phyloP scores from a whole-genome alignment of 2,329 filamentous ascomycete genomes.

The Aureobasidium sp. region DNA sequence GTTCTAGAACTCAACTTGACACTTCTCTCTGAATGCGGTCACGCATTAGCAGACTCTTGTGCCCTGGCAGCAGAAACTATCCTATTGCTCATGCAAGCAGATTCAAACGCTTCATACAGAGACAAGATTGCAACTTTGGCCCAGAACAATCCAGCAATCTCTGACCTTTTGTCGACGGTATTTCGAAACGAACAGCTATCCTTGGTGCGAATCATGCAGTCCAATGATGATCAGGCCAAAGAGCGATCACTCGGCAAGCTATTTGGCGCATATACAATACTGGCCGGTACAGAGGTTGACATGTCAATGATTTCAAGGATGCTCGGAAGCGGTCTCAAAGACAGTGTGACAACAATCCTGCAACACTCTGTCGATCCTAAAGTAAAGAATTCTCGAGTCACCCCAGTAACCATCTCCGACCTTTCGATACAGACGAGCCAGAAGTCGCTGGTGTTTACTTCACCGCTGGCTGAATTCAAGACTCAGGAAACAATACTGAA shows the following conservation, averaged over 20 bases:
- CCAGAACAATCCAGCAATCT: slow-evolving; percentile 52
- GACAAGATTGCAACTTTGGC: slow-evolving; percentile 51
- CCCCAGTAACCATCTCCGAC: slow-evolving; percentile 19
- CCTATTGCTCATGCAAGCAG: slow-evolving; percentile 52
- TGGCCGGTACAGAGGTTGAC: slow-evolving; percentile 55
- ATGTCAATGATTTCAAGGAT: slow-evolving; percentile 59
- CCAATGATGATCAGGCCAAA: slow-evolving; percentile 72
- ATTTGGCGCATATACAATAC: slow-evolving; percentile 60
- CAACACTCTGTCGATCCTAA: slow-evolving; percentile 13
- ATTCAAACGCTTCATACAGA: slow-evolving; percentile 25
- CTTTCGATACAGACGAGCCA: slow-evolving; percentile 3
- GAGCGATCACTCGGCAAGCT: slow-evolving; percentile 65
- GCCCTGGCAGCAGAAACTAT: slow-evolving; percentile 73
- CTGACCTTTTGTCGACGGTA: slow-evolving; percentile 57
- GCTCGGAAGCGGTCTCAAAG: slow-evolving; percentile 60
- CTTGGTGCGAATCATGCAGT: slow-evolving; percentile 74
- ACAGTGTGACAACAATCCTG: slow-evolving; percentile 55
- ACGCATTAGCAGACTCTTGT: slow-evolving; percentile 60
- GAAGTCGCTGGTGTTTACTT: slow-evolving; percentile 16
- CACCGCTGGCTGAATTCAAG: slow-evolving; percentile 21
- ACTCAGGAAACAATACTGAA: slow-evolving; percentile 21
- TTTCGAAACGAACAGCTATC: slow-evolving; percentile 76
- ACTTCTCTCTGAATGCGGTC: slow-evolving; percentile 70
- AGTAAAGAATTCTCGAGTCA: not conserved
- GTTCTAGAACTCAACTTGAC: slow-evolving; percentile 64